Conservation (phyloP, 2,329 filamentous ascomycete genomes). For the Trichoderma atroviride region DNA sequence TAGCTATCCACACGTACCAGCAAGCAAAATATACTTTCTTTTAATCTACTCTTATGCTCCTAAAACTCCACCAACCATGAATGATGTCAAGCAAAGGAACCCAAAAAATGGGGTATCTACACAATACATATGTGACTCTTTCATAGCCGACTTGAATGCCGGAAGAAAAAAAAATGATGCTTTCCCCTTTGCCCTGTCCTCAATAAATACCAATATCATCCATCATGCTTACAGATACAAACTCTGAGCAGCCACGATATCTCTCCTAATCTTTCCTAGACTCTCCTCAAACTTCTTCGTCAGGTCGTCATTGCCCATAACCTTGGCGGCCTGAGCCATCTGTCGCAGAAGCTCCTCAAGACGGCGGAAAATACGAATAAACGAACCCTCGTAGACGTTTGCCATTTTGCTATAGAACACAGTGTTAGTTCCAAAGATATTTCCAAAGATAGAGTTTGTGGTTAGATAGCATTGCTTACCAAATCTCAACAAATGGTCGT, state of each 20-base stretch:
- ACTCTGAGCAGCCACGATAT: conserved; percentile 93
- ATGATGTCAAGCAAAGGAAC: conserved; percentile 11
- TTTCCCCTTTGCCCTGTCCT: neutral
- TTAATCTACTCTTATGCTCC: conserved; percentile 10
- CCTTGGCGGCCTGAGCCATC: conserved; percentile 93
- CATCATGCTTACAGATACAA: conserved; percentile 70
- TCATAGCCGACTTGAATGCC: neutral
- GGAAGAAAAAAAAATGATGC: neutral
- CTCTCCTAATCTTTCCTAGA: conserved; percentile 81
- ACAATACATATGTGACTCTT: neutral
- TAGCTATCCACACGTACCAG: neutral
- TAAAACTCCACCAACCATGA: conserved; percentile 19
- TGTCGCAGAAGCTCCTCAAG: conserved; percentile 92
- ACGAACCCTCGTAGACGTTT: conserved; percentile 92
- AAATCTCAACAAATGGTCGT: conserved; percentile 88
- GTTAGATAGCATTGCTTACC: conserved; percentile 59
- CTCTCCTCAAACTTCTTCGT: conserved; percentile 89
- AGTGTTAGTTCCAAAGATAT: conserved; percentile 32
- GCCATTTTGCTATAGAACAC: conserved; percentile 82
- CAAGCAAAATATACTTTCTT: neutral
- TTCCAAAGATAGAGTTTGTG: neutral
- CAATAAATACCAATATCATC: neutral
- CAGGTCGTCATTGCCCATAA: conserved; percentile 96
- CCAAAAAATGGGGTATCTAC: conserved; percentile 14
- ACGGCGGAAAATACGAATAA: conserved; percentile 94